Conservation (phyloP, 164 flowering plant genomes). For the Dillenia suffruticosa region DNA sequence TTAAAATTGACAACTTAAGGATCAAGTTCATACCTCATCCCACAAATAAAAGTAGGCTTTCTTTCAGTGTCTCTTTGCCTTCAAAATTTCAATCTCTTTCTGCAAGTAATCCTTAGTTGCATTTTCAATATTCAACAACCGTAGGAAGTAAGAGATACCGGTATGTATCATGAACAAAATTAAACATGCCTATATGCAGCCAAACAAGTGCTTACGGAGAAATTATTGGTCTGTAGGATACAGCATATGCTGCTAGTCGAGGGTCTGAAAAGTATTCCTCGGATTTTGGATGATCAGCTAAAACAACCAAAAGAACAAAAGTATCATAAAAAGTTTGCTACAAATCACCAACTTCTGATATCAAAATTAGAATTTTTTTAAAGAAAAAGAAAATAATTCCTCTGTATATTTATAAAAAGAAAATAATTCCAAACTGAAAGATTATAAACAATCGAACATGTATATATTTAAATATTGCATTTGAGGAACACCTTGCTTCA, state of each 20-base stretch:
- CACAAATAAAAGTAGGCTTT: conserved; percentile 97
- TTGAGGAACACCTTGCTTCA: background rate
- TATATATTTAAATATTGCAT: background rate
- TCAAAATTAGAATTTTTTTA: background rate
- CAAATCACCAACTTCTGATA: background rate
- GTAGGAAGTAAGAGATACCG: conserved; percentile 15
- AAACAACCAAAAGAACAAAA: background rate
- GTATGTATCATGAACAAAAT: conserved; percentile 5
- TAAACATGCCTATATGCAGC: conserved; percentile 6
- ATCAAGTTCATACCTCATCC: conserved; percentile 75
- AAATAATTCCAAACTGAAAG: too few relatives aligned
- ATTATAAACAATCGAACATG: background rate
- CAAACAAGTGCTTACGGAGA: conserved; percentile 44
- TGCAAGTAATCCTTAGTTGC: conserved; percentile 54
- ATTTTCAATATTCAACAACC: conserved; percentile 45
- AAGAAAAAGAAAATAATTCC: too few relatives aligned
- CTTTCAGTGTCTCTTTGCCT: conserved; percentile 78
- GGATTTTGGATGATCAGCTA: conserved; percentile 91
- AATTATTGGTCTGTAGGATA: conserved; percentile 63
- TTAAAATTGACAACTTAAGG: background rate
- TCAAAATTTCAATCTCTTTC: conserved; percentile 77
- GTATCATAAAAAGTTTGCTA: background rate
- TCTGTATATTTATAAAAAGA: too few relatives aligned
- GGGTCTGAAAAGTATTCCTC: conserved; percentile 90
- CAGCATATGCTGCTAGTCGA: conserved; percentile 94